Percentiles rank a stretch among this genome's conserved stretches.
phyloP scores from a whole-genome alignment of 495 filamentous ascomycete genomes.

The Hypoxylon trugodes region DNA sequence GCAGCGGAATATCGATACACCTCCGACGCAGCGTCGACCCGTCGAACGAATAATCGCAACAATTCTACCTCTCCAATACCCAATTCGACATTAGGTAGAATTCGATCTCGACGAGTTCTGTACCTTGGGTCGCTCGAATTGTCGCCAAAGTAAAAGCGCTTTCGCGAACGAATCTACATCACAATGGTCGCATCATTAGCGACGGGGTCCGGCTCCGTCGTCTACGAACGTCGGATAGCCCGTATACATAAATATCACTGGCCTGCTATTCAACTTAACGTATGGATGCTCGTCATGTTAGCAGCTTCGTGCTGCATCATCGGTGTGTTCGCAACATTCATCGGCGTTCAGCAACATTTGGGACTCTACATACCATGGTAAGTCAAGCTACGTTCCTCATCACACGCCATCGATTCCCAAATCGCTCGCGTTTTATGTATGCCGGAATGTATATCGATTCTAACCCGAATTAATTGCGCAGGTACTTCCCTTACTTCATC shows the following conservation, averaged over 20 bases:
- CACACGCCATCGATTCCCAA: neutral
- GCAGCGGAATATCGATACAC: neutral
- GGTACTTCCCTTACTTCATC: conserved; percentile 96
- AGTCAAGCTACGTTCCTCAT: conserved; percentile 38
- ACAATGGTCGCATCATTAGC: conserved; percentile 53
- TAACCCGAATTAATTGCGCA: conserved; percentile 45
- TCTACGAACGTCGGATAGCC: conserved; percentile 54
- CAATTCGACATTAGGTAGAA: no score
- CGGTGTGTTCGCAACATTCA: conserved; percentile 87
- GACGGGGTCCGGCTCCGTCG: conserved; percentile 48
- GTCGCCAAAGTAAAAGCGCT: neutral
- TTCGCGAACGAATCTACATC: neutral
- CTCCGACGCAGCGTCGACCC: neutral
- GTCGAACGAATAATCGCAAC: neutral
- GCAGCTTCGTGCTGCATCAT: conserved; percentile 79
- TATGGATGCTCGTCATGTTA: conserved; percentile 92
- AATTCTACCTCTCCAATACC: neutral
- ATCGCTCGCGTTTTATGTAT: neutral
- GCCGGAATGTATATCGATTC: neutral
- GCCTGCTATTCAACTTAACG: conserved; percentile 90
- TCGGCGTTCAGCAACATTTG: conserved; percentile 77
- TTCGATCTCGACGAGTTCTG: no score
- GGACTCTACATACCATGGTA: conserved; percentile 83
- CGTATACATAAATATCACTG: conserved; percentile 83
- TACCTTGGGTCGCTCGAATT: neutral